Base-by-base conservation (phyloP, 768 basidiomycete genomes). In the Rhodotorula babjevae region DNA sequence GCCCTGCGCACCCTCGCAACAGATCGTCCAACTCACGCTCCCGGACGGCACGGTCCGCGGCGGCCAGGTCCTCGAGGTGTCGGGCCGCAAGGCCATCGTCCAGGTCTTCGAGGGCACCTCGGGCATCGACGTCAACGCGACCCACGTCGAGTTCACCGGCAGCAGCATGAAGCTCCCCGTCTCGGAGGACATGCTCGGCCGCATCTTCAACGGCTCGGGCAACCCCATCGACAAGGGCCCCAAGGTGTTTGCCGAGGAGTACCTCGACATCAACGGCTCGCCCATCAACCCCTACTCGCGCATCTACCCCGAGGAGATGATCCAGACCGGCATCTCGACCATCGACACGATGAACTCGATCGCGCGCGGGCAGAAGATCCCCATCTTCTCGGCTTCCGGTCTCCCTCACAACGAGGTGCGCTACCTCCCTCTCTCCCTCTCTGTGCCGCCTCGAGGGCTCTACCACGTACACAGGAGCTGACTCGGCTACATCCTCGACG, bases 231-330 rank as follows among this genome's bases (percentile, higher is more conserved):
- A 99, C 83, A 88, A 97, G 79, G 96, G 96, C 42, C 96, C 96
- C 0, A 97, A 96, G 81, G 96, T 98, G 36, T 97, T 97, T 83
- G 96, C 96, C 19, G 96, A 98, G 83, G 96, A 99, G 80, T 98
- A 97, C 82, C 85, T 98, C 76, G 96, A 99, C 82, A 99, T 99
- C 83, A 97, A 98, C 83, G 96, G 96, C 72, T 95, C 93, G 10
- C 96, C 96, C 57, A 99, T 98, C 83, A 99, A 95, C 82, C 93
- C 93, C 31, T 95, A 89, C 82, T 92, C 91, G 73, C 93, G 96
- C 81, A 98, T 97, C 84, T 98, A 99, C 84, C 96, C 96, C 71
- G 96, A 98, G 83, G 96, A 99, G 84, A 99, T 99, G 96, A 98
- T 99, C 75, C 96, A 99, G 82, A 99, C 96, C 49, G 96, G 96